Evolutionary conservation across 345 rosid species (phyloP).

Genomic region (Salix suchowensis): DNA sequence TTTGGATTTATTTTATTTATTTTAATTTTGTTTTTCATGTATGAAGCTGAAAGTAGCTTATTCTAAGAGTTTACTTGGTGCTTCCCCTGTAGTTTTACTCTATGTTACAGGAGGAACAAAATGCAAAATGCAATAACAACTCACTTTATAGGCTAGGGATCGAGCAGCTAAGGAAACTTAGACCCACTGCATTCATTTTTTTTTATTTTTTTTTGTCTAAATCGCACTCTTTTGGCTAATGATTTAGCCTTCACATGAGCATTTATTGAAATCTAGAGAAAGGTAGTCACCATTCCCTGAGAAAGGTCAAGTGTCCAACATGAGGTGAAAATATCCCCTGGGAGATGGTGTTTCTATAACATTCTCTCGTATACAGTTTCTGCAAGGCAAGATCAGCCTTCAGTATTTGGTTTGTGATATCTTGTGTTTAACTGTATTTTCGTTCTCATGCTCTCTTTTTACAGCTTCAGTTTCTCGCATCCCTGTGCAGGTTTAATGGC

Average conservation of each 20-base stretch:
- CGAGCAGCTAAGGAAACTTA: not conserved
- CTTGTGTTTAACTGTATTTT: not conserved
- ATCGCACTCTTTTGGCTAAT: not conserved
- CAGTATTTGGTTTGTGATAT: not conserved
- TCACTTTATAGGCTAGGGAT: not conserved
- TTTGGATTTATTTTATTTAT: not conserved
- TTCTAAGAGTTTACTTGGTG: not conserved
- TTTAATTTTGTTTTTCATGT: not conserved
- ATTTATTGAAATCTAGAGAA: not conserved
- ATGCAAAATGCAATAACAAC: not conserved
- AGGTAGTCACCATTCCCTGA: not conserved
- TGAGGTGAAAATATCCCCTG: not conserved
- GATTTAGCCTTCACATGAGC: not conserved
- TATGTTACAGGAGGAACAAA: not conserved
- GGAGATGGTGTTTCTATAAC: not conserved
- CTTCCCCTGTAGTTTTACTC: not conserved
- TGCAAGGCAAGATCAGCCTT: not conserved
- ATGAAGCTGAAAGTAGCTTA: not conserved
- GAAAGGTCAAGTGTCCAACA: not conserved
- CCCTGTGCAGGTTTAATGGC: slow-evolving; percentile 76
- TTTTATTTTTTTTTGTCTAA: not conserved
- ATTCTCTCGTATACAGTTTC: not conserved
- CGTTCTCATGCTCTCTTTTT: not conserved
- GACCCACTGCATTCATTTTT: not conserved
- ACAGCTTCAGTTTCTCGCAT: not conserved